Base-by-base conservation (phyloP, 495 filamentous ascomycete genomes). In the Aspergillus funiculosus region DNA sequence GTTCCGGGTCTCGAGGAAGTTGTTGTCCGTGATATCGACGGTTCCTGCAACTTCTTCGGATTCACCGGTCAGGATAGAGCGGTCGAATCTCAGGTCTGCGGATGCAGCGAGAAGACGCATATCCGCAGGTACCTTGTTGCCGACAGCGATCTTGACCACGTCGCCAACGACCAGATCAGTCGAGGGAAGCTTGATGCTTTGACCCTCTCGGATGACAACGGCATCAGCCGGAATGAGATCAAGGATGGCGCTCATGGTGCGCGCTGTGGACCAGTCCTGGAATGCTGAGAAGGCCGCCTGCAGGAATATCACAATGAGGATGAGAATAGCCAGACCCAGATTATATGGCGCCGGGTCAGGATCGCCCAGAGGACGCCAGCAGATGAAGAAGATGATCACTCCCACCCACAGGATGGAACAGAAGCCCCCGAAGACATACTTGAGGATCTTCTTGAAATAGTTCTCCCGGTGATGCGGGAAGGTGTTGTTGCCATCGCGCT, bases 1-100 rank as follows among this genome's bases (percentile, higher is more conserved):
- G 53, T 76, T 80, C 24, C 71, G 70, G n/a, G 82, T 85, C 53
- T 86, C 83, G 21, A 88, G 78, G 51, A 81, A 87, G 54, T 87
- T 87, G 19, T 73, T 64, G 35, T 85, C 78, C 0, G 77, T 82
- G 1, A 65, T 73, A 7, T 82, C 71, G 0, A 80, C 68, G 1
- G 69, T 68, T 5, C 73, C 82, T 6, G 63, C 59, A 6, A 85
- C 59, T 11, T 79, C 78, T 10, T 73, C 59, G 9, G 80, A 78
- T 60, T 85, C 80, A 75, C 81, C 82, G 7, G 82, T 87, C 0
- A 86, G 60, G 25, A 88, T 79, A 0, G 80, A 79, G 6, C 83
- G 69, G 56, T 88, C 82, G 51, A 88, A 78, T 51, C 75, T 78
- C 9, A 75, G 70, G 57, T 87, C 83, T 4, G 71, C 68, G 0